Evolutionary conservation across 177 flowering plant genomes (phyloP), one percentile per base, ranked within the genome.

Genomic region (Vitis hybrid): DNA sequence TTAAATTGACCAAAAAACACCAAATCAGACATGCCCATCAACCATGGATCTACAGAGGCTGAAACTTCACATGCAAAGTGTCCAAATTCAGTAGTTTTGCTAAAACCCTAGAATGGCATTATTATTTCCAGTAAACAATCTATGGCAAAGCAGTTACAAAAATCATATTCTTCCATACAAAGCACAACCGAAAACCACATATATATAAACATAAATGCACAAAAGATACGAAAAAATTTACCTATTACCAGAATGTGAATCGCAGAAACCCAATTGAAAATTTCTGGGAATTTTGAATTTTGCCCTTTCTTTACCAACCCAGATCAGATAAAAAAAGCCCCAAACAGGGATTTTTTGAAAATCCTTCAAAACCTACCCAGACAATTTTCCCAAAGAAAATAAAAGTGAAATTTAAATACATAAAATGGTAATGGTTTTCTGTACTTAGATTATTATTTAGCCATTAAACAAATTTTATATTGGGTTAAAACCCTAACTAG

Each of bases 401-500:
- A 18, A 40, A 26, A 40, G 45, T 40, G 9, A 64, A 19, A 23
- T 59, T 23, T 10, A 64, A 50, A 64, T 40, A 50, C 6, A 64
- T 40, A 26, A 49, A 21, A 23, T 15, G 60, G 34, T 45, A 60
- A 10, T n/a, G 21, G 64, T 69, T 70, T 62, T 70, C 30, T 9
- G 13, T 60, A 15, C 15, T 5, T 60, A 49, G n/a, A 6, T n/a
- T 26, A 2, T 62, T 63, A 49, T 62, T 56, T 17, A 11, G 52
- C 52, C 30, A n/a, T 7, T n/a, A 21, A 63, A 40, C 12, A 13
- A 55, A 52, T 52, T 62, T 62, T 62, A 60, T 62, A 54, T 60
- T 8, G 50, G 34, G 49, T 8, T 34, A 70, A 75, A 65, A 61
- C 57, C 70, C 64, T 75, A 70, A 75, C 74, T 32, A 56, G 59